A percentile compares a stretch with the other conserved stretches of the same genome.
phyloP scores from a whole-genome alignment of 306 rosid species.

The Lathyrus aphaca region DNA sequence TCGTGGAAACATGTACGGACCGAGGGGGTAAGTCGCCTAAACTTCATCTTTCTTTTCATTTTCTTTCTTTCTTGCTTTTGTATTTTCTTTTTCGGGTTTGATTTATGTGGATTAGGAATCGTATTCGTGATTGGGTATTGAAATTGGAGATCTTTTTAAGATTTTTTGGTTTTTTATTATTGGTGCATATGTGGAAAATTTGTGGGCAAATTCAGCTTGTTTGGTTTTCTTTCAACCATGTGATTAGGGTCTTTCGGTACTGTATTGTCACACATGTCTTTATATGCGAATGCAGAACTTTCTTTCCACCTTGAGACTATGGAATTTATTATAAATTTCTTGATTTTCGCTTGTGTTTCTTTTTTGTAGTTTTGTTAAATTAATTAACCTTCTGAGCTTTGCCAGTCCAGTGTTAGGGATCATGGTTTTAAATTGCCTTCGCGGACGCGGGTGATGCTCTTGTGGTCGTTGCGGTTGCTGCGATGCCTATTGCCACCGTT shows the following conservation, averaged over 20 bases:
- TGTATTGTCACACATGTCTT: background rate
- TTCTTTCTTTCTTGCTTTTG: background rate
- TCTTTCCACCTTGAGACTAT: background rate
- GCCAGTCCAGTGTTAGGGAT: background rate
- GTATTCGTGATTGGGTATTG: slow-evolving; percentile 15
- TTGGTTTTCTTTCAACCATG: background rate
- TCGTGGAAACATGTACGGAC: slow-evolving; percentile 44
- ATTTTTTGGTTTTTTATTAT: background rate
- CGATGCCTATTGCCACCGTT: no score
- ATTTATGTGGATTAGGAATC: background rate
- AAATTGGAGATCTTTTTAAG: background rate
- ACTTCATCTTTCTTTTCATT: background rate
- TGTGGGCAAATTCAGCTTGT: background rate
- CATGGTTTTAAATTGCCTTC: no score
- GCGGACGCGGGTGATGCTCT: no score
- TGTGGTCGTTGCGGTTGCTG: no score
- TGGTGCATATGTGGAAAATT: slow-evolving; percentile 5
- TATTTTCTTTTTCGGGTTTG: slow-evolving; percentile 1
- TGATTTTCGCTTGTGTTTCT: background rate
- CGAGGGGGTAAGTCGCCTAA: slow-evolving; percentile 39
- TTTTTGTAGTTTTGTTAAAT: background rate
- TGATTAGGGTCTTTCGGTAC: background rate
- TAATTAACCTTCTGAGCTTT: background rate
- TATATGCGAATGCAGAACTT: background rate
- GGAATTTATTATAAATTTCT: background rate